phyloP scores from a whole-genome alignment of 257 asterid species.

The Leptodermis oblonga region DNA sequence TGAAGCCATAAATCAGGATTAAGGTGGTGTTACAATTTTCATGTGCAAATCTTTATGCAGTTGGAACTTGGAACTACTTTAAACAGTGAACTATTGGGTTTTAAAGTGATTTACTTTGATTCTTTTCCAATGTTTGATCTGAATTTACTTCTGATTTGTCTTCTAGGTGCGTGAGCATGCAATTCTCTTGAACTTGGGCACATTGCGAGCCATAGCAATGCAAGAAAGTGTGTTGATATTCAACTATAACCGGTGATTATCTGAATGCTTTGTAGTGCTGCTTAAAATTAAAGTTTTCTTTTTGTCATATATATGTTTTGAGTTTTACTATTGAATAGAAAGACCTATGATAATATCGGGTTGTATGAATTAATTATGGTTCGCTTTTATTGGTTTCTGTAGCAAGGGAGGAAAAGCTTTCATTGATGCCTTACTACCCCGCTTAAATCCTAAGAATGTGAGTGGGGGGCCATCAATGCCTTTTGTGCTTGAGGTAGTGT shows the following conservation, averaged over 20 bases:
- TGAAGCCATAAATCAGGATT: not conserved
- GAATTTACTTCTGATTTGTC: slow-evolving; percentile 16
- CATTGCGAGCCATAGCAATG: slow-evolving; percentile 89
- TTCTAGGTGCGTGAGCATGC: slow-evolving; percentile 89
- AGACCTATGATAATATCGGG: not conserved
- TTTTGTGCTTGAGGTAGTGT: slow-evolving; percentile 80
- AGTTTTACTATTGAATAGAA: not conserved
- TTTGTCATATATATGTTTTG: not conserved
- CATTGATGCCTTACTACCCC: slow-evolving; percentile 82
- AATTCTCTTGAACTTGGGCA: slow-evolving; percentile 86
- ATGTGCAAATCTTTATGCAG: not conserved
- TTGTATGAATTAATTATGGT: not conserved
- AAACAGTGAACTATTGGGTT: slow-evolving; percentile 2
- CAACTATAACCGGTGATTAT: slow-evolving; percentile 81
- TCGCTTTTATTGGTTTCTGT: slow-evolving; percentile 20
- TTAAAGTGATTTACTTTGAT: not conserved
- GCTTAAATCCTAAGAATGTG: slow-evolving; percentile 66
- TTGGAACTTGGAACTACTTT: not conserved
- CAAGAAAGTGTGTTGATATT: slow-evolving; percentile 82
- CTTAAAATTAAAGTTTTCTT: not conserved
- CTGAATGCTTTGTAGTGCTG: not conserved
- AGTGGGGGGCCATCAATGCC: slow-evolving; percentile 93
- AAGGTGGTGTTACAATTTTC: not conserved
- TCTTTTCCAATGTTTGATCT: slow-evolving; percentile 2
- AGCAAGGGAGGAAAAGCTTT: slow-evolving; percentile 97